phyloP scores from a whole-genome alignment of 768 basidiomycete genomes.

The Suillus alpinus region DNA sequence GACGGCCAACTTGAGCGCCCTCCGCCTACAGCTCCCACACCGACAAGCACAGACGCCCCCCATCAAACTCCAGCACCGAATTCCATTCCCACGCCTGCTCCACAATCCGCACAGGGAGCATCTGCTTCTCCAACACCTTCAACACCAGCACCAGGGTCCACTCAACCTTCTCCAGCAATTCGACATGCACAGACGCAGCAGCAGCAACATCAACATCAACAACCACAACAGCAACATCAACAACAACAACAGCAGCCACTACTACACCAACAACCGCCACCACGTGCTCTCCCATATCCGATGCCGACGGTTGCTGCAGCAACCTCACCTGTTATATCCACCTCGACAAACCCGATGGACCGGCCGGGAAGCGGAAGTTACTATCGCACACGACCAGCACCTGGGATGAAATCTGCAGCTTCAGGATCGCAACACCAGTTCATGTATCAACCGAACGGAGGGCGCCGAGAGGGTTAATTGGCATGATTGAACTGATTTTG shows the following conservation, averaged over 20 bases:
- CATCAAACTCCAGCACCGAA: conserved; percentile 28
- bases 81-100: conserved; percentile 25
- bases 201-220: conserved; percentile 5
- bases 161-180: conserved; percentile 36
- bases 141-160: conserved; percentile 25
- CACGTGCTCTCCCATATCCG: conserved; percentile 53
- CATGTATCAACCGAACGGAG: conserved; percentile 46
- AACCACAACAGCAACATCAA: not conserved
- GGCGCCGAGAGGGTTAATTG: conserved; percentile 22
- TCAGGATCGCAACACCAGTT: conserved; percentile 38
- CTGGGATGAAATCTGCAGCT: conserved; percentile 21
- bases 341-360: conserved; percentile 36
- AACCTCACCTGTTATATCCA: conserved; percentile 53
- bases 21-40: conserved; percentile 18
- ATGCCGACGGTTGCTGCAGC: conserved; percentile 71
- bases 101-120: conserved; percentile 24
- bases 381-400: conserved; percentile 53
- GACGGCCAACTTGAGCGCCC: conserved; percentile 32
- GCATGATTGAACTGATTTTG: conserved; percentile 7
- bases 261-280: conserved; percentile 20
- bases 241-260: conserved; percentile 1
- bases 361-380: conserved; percentile 32
- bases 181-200: conserved; percentile 30
- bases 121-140: conserved; percentile 34
- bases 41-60: conserved; percentile 18